A percentile compares a stretch with the other conserved stretches of the same genome.
Conservation (phyloP, 768 basidiomycete genomes). For the Kwoniella mangroviensis region DNA sequence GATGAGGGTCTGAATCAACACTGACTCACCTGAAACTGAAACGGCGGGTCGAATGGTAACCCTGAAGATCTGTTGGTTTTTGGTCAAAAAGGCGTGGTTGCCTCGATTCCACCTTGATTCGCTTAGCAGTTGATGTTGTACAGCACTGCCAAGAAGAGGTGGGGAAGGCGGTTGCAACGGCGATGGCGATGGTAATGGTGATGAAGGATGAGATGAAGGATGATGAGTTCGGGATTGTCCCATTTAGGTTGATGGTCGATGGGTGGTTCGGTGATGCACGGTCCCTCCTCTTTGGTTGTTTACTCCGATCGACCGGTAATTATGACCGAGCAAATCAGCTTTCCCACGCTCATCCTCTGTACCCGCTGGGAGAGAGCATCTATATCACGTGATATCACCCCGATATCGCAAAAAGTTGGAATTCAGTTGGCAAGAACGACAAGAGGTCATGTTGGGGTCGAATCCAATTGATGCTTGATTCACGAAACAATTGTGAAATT, state of each 20-base stretch:
- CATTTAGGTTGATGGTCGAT: neutral
- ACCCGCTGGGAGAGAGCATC: too few species aligned
- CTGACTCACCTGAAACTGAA: neutral
- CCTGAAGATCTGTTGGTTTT: conserved; percentile 6
- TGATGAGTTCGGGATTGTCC: neutral
- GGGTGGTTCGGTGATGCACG: too few species aligned
- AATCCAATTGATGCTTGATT: too few species aligned
- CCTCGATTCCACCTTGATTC: neutral
- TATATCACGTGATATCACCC: too few species aligned
- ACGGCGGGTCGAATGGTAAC: conserved; percentile 4
- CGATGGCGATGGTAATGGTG: neutral
- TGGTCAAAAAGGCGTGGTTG: neutral
- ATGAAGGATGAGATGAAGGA: neutral
- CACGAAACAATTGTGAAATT: too few species aligned
- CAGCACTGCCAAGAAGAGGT: neutral
- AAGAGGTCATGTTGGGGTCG: too few species aligned
- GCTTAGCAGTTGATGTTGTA: neutral
- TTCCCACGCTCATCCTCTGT: too few species aligned
- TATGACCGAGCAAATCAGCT: too few species aligned
- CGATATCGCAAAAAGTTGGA: too few species aligned
- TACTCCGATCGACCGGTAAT: too few species aligned
- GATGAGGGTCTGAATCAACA: neutral
- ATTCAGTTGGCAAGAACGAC: too few species aligned
- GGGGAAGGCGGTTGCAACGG: neutral
- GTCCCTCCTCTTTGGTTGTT: neutral